phyloP scores from a whole-genome alignment of 2,329 filamentous ascomycete genomes.

The Botrytis paeoniae region DNA sequence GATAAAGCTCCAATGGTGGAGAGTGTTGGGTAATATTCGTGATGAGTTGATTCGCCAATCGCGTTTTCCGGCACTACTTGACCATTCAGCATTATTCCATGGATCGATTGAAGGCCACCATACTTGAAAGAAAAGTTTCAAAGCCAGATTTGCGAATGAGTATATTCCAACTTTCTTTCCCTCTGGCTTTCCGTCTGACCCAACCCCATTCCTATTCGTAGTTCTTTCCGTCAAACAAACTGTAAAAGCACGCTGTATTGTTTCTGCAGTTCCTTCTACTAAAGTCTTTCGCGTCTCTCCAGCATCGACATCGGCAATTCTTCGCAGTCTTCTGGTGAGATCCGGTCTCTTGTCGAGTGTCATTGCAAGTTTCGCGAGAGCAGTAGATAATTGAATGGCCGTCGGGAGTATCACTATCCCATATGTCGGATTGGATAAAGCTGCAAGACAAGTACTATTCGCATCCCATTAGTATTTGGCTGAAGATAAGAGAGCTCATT shows the following conservation, averaged over 20 bases:
- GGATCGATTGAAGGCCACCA: slow-evolving; percentile 29
- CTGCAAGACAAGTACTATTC: slow-evolving; percentile 73
- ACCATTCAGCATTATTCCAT: slow-evolving; percentile 18
- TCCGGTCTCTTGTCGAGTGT: slow-evolving; percentile 78
- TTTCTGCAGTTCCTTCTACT: slow-evolving; percentile 83
- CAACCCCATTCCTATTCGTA: slow-evolving; percentile 54
- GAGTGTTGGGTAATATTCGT: slow-evolving; percentile 82
- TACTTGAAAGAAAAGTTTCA: slow-evolving; percentile 84
- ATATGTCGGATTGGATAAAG: slow-evolving; percentile 73
- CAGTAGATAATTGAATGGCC: slow-evolving; percentile 75
- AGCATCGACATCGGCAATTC: slow-evolving; percentile 49
- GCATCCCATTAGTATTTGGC: slow-evolving; percentile 17
- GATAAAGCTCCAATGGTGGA: slow-evolving; percentile 76
- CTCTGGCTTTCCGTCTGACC: slow-evolving; percentile 62
- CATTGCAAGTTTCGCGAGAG: slow-evolving; percentile 79
- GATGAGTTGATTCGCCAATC: slow-evolving; percentile 84
- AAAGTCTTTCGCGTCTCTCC: slow-evolving; percentile 72
- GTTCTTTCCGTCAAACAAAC: slow-evolving; percentile 82
- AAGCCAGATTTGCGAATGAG: slow-evolving; percentile 83
- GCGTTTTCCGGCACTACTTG: slow-evolving; percentile 69
- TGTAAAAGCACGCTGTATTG: slow-evolving; percentile 86
- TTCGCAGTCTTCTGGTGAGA: slow-evolving; percentile 63
- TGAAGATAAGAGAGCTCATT: slow-evolving; percentile 36
- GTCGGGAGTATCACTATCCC: slow-evolving; percentile 81
- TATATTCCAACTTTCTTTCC: slow-evolving; percentile 88